Base-by-base conservation (phyloP, 345 rosid species). In the Eucalyptus coolabah region DNA sequence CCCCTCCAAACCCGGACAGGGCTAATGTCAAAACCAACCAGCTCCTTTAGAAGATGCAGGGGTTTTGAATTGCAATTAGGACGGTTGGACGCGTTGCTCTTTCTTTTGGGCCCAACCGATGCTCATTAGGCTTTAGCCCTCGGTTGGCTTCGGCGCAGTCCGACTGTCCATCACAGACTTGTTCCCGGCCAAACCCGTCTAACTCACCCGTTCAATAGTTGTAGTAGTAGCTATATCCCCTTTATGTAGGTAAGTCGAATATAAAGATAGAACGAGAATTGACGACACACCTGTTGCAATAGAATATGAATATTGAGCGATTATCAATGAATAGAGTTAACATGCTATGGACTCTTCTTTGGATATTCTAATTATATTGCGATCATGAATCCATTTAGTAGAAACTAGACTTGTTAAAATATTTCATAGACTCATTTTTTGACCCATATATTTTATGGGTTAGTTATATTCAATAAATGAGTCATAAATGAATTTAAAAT, bases 91-190 rank as follows among this genome's bases (percentile, higher is more conserved):
- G 63, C 12, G 6, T 56, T 19, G 8, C 26, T 34, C 45, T 72
- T 69, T 37, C 83, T 72, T 72, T 72, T 72, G 28, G 15, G 83
- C 45, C 45, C 83, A 10, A 37, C 8, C 21, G 13, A 19, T 37
- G 83, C 83, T 72, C 28, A 9, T 37, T 19, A 10, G 83, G 45
- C 83, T 11, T 72, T 56, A 23, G 21, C 26, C 28, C 83, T 37
- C 7, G 8, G 28, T 72, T 72, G 45, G 83, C 83, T 19, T 37
- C 0, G 45, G 45, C 26, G 28, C 13, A 12, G 15, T 72, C 28
- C 5, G 2, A 34, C 6, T 8, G 7, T 1, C 7, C 0, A 32
- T 10, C 24, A 10, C 7, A 18, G 44, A 69, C 42, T 8, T 69
- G 44, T 32, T 9, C 42, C 42, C 12, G 3, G 11, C 42, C 42